These are phyloP conservation scores for Leccinum solheimii DNA, from an alignment of 1,284 basidiomycete genomes.

Conservation along the genomic window DNA sequence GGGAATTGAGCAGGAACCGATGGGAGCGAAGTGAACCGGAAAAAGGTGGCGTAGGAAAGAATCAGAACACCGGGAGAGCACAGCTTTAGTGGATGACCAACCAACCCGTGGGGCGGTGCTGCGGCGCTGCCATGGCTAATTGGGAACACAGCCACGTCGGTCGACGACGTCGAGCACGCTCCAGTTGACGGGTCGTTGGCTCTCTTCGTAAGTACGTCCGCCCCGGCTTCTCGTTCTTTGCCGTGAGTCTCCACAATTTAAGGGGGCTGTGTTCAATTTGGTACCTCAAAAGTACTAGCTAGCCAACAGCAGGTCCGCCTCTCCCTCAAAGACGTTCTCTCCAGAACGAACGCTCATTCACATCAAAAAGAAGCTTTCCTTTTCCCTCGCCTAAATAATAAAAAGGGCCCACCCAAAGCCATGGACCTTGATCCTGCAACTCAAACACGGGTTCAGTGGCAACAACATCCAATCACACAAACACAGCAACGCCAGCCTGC, in stretches of 20 bases:
- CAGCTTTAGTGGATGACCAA: conserved; percentile 23
- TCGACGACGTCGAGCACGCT: conserved; percentile 21
- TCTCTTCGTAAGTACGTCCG: neutral
- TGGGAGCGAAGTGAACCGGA: conserved; percentile 5
- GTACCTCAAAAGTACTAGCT: conserved; percentile 17
- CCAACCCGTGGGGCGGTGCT: conserved; percentile 30
- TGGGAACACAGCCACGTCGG: conserved; percentile 36
- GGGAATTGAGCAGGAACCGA: conserved; percentile 5
- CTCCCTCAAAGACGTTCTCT: conserved; percentile 20
- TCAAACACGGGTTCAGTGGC: conserved; percentile 38
- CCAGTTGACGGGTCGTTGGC: neutral
- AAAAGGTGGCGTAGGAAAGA: conserved; percentile 4
- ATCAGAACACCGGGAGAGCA: conserved; percentile 14
- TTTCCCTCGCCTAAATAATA: conserved; percentile 41
- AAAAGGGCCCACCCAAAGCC: conserved; percentile 30
- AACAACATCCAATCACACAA: conserved; percentile 33
- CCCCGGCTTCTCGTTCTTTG: conserved; percentile 15
- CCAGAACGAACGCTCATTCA: conserved; percentile 30
- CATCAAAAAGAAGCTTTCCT: conserved; percentile 37
- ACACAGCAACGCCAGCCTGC: conserved; percentile 36
- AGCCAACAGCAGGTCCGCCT: conserved; percentile 3
- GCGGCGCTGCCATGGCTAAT: conserved; percentile 35
- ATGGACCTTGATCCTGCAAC: conserved; percentile 35
- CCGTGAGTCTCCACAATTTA: conserved; percentile 5
- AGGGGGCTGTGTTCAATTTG: conserved; percentile 21